Conservation (phyloP, 306 rosid species). For the Cucumis cinereus region DNA sequence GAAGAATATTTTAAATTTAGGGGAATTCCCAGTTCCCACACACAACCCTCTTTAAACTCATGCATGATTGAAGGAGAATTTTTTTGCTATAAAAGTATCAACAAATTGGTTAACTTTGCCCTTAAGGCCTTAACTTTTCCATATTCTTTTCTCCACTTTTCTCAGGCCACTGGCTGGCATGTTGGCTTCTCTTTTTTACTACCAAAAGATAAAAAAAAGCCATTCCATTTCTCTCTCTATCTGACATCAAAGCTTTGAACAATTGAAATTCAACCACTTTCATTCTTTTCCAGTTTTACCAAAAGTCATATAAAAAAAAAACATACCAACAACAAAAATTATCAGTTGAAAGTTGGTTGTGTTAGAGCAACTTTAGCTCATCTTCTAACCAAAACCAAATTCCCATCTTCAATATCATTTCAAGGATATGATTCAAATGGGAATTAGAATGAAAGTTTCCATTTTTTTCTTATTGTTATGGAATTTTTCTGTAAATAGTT, state of each 20-base stretch:
- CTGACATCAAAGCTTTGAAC: neutral
- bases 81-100: conserved; percentile 32
- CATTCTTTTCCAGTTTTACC: neutral
- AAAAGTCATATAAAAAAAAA: neutral
- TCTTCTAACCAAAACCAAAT: neutral
- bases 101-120: conserved; percentile 31
- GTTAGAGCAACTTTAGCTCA: conserved; percentile 25
- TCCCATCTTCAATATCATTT: conserved; percentile 5
- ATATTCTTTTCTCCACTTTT: conserved; percentile 34
- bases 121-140: conserved; percentile 26
- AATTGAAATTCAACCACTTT: neutral
- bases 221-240: no score
- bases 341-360: conserved; percentile 26
- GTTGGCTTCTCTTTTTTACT: conserved; percentile 26
- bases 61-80: conserved; percentile 51
- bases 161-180: conserved; percentile 36
- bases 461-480: conserved; percentile 31
- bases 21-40: neutral
- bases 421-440: conserved; percentile 25
- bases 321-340: neutral
- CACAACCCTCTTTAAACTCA: neutral
- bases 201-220: no score
- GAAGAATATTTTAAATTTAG: neutral
- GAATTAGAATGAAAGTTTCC: conserved; percentile 12
- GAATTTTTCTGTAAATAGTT: conserved; percentile 28